Conservation (phyloP, 2,329 filamentous ascomycete species). For the Cladorrhinum sp. region DNA sequence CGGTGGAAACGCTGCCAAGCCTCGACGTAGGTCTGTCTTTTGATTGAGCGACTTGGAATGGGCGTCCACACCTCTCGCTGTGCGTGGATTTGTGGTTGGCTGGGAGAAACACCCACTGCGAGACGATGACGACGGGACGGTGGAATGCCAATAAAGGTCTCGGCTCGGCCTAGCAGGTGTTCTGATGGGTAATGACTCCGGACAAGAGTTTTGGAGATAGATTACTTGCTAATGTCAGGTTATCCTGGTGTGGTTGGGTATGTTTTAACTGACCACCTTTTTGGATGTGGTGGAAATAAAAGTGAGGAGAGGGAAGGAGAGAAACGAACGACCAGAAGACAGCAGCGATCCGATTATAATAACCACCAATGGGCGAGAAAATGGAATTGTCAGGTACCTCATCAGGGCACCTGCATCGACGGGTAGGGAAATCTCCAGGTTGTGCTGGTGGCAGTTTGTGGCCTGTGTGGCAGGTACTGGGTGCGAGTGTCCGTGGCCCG, state of each 20-base stretch:
- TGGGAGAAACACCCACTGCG: no score
- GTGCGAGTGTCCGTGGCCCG: not conserved
- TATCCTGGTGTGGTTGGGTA: not conserved
- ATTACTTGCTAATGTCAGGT: no score
- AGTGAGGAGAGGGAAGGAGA: not conserved
- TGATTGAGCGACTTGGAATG: not conserved
- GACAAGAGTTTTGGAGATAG: no score
- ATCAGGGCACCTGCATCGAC: not conserved
- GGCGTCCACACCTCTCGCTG: not conserved
- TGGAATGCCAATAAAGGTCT: not conserved
- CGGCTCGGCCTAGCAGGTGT: not conserved
- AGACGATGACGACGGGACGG: not conserved
- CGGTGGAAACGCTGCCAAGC: not conserved
- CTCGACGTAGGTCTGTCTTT: not conserved
- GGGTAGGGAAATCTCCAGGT: not conserved
- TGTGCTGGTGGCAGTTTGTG: not conserved
- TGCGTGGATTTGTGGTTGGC: no score
- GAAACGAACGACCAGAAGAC: not conserved
- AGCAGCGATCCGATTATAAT: not conserved
- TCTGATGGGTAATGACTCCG: not conserved
- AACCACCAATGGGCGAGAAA: not conserved
- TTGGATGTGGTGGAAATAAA: not conserved
- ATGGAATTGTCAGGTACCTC: not conserved
- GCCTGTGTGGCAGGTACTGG: not conserved
- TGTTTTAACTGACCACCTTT: not conserved